phyloP scores from a whole-genome alignment of 1,284 basidiomycete genomes.

The Sutorius eximius region DNA sequence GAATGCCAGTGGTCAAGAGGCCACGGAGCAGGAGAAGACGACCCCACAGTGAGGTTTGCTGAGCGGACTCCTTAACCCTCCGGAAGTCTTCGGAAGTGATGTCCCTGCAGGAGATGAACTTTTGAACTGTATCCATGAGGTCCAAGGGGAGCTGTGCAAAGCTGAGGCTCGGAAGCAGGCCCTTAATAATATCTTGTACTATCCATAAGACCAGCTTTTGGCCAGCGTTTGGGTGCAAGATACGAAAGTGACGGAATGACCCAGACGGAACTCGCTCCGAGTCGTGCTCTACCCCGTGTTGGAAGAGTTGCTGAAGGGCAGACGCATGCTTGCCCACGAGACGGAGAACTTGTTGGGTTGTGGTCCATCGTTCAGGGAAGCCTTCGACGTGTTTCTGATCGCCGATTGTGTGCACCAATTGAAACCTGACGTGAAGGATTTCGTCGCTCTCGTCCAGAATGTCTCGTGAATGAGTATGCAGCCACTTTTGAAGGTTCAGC shows the following conservation, averaged over 20 bases:
- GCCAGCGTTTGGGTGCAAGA: conserved; percentile 31
- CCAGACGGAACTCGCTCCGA: conserved; percentile 8
- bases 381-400: conserved; percentile 41
- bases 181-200: conserved; percentile 29
- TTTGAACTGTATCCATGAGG: conserved; percentile 17
- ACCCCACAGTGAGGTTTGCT: conserved; percentile 28
- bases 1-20: conserved; percentile 43
- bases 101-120: conserved; percentile 25
- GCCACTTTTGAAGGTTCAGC: not conserved
- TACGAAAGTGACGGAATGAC: conserved; percentile 37
- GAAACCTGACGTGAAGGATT: conserved; percentile 48
- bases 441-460: conserved; percentile 58
- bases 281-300: conserved; percentile 16
- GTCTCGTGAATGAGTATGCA: conserved; percentile 36
- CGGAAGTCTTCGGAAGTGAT: conserved; percentile 15
- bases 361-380: conserved; percentile 49
- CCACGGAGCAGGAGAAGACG: conserved; percentile 46
- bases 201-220: conserved; percentile 23
- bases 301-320: conserved; percentile 13
- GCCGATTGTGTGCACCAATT: conserved; percentile 52
- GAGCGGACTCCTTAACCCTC: conserved; percentile 16
- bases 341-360: conserved; percentile 41
- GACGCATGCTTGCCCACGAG: conserved; percentile 21
- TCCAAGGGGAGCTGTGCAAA: conserved; percentile 19
- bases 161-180: conserved; percentile 18